These are phyloP conservation scores for Ochromonas danica DNA, from an alignment of 108 stramenopile species.

Conservation along the genomic window DNA sequence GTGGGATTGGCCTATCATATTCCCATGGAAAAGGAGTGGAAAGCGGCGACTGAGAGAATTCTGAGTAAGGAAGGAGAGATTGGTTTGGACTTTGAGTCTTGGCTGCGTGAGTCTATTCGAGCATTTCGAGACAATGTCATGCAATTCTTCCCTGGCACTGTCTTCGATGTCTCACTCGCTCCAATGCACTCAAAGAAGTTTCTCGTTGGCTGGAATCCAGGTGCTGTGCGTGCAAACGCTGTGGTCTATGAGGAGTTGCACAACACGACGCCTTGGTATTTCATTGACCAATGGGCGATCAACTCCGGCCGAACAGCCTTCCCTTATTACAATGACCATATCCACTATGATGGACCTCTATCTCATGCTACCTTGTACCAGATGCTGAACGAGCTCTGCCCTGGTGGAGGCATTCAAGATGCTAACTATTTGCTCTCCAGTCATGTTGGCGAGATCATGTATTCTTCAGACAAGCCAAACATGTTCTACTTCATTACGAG, in stretches of 20 bases:
- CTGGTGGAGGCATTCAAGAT: neutral
- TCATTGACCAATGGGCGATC: neutral
- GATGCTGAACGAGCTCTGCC: neutral
- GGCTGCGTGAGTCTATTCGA: neutral
- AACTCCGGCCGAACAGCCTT: neutral
- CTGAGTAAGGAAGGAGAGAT: neutral
- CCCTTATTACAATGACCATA: neutral
- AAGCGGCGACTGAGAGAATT: too few species aligned
- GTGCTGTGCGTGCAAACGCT: neutral
- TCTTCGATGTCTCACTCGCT: neutral
- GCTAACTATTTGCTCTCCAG: too few species aligned
- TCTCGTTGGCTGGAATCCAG: neutral
- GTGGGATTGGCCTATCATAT: neutral
- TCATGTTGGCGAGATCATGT: too few species aligned
- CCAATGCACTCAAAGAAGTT: neutral
- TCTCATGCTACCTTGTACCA: neutral
- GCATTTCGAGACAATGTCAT: neutral
- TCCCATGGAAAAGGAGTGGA: too few species aligned
- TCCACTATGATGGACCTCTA: neutral
- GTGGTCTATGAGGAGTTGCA: too few species aligned
- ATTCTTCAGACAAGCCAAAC: too few species aligned
- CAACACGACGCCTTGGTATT: too few species aligned
- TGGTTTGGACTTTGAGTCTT: neutral
- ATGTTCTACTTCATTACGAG: too few species aligned
- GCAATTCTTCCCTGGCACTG: neutral